Percentiles rank a stretch among this genome's conserved stretches.
These are phyloP conservation scores for Pholiota molesta DNA, from an alignment of 768 basidiomycete genomes.

Conservation along the genomic window DNA sequence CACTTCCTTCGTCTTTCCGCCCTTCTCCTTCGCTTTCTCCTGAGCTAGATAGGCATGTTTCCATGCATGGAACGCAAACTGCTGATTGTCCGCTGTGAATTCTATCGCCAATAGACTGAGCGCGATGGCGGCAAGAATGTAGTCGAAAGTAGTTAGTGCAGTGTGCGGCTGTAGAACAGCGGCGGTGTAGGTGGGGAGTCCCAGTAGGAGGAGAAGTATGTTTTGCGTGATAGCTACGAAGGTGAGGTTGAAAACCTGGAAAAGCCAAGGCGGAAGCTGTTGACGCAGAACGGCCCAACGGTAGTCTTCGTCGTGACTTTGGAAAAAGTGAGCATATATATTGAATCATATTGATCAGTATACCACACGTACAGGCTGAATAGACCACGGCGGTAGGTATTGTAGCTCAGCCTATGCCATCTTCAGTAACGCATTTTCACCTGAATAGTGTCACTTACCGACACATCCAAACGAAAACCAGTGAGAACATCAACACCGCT, in stretches of 20 bases:
- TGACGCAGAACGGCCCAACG: conserved; percentile 82
- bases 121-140: conserved; percentile 58
- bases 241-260: conserved; percentile 50
- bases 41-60: conserved; percentile 56
- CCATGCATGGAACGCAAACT: conserved; percentile 81
- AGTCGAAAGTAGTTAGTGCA: conserved; percentile 60
- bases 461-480: conserved; percentile 71
- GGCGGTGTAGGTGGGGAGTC: conserved; percentile 61
- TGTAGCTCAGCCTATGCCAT: conserved; percentile 50
- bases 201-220: conserved; percentile 73
- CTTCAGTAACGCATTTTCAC: conserved; percentile 8
- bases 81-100: conserved; percentile 90
- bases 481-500: conserved; percentile 71
- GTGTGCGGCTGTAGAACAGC: conserved; percentile 56
- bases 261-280: conserved; percentile 46
- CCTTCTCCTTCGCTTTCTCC: conserved; percentile 24
- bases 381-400: conserved; percentile 83
- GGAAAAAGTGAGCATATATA: conserved; percentile 1
- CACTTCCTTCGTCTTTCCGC: conserved; percentile 31
- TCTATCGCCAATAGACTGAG: conserved; percentile 67
- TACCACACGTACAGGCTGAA: conserved; percentile 60
- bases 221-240: conserved; percentile 86
- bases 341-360: not conserved
- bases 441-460: conserved; percentile 37
- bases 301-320: conserved; percentile 86